Percentiles rank a stretch among this genome's conserved stretches.
phyloP scores from a whole-genome alignment of 2,329 filamentous ascomycete species.

The Leptodontidium sp. region DNA sequence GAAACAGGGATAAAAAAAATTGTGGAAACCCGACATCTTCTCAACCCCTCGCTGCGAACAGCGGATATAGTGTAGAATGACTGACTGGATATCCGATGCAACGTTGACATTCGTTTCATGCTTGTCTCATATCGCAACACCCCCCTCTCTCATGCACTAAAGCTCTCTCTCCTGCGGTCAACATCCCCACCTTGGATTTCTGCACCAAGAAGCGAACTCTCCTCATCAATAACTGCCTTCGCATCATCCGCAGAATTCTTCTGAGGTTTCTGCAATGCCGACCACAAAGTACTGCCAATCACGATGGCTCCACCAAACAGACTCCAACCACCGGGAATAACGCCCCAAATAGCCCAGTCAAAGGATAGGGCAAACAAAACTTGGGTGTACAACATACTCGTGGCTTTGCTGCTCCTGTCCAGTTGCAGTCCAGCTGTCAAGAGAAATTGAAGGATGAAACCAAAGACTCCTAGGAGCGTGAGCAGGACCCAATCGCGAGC shows the following conservation, averaged over 20 bases:
- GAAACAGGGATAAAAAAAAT: too few relatives aligned
- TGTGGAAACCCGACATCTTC: too few relatives aligned
- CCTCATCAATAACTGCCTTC: slow-evolving; percentile 39
- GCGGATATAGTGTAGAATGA: too few relatives aligned
- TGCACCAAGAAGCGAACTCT: slow-evolving; percentile 41
- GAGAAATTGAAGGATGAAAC: slow-evolving; percentile 88
- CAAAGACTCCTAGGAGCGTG: slow-evolving; percentile 71
- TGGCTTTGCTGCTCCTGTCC: slow-evolving; percentile 49
- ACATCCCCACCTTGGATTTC: slow-evolving; percentile 32
- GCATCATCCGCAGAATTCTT: neutral
- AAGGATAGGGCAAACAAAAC: slow-evolving; percentile 67
- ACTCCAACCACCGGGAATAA: slow-evolving; percentile 43
- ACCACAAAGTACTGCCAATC: slow-evolving; percentile 45
- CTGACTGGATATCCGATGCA: neutral
- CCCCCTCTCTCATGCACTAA: slow-evolving; percentile 18
- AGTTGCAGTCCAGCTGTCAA: slow-evolving; percentile 75
- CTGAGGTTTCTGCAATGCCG: slow-evolving; percentile 40
- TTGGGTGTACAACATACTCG: slow-evolving; percentile 74
- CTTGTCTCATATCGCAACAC: neutral
- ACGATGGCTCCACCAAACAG: slow-evolving; percentile 43
- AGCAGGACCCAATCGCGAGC: slow-evolving; percentile 68
- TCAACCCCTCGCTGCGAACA: too few relatives aligned
- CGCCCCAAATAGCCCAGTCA: slow-evolving; percentile 46
- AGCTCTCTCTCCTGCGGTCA: slow-evolving; percentile 32
- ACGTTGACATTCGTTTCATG: neutral